Conservation (phyloP, 2,329 filamentous ascomycete species). For the Epichloe amarillans region DNA sequence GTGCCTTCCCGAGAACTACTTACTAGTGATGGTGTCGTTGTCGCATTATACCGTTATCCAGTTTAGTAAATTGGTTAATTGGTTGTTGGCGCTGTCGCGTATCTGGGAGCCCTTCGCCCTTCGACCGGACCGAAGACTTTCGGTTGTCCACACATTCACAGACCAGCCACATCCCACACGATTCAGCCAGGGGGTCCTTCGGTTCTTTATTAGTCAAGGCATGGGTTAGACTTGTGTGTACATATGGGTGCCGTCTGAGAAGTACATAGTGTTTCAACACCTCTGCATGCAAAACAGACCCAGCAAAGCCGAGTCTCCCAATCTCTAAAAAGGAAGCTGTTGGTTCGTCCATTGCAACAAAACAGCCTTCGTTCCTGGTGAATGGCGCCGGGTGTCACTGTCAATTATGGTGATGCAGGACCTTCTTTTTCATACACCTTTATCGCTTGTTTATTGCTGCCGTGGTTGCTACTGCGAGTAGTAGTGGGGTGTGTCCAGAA, state of each 20-base stretch:
- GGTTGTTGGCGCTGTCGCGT: not conserved
- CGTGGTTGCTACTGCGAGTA: not conserved
- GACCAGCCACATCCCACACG: conserved; percentile 1
- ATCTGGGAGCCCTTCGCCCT: not conserved
- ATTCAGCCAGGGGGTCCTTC: not conserved
- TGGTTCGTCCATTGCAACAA: not conserved
- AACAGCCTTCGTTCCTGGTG: too few relatives aligned
- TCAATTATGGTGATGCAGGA: not conserved
- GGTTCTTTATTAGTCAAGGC: not conserved
- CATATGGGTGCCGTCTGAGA: not conserved
- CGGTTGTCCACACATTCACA: conserved; percentile 1
- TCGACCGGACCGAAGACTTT: conserved; percentile 7
- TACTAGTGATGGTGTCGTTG: too few relatives aligned
- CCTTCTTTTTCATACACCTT: not conserved
- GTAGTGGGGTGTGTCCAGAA: not conserved
- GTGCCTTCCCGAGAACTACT: too few relatives aligned
- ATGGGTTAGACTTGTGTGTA: not conserved
- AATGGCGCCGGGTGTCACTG: not conserved
- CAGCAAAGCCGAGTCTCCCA: not conserved
- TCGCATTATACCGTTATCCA: not conserved
- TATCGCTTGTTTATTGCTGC: not conserved
- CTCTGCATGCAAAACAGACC: too few relatives aligned
- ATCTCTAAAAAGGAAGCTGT: not conserved
- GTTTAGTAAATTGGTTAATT: not conserved
- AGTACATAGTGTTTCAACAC: not conserved